These are phyloP conservation scores for Malania oleifera DNA, from an alignment of 164 flowering plant species.

Conservation along the genomic window DNA sequence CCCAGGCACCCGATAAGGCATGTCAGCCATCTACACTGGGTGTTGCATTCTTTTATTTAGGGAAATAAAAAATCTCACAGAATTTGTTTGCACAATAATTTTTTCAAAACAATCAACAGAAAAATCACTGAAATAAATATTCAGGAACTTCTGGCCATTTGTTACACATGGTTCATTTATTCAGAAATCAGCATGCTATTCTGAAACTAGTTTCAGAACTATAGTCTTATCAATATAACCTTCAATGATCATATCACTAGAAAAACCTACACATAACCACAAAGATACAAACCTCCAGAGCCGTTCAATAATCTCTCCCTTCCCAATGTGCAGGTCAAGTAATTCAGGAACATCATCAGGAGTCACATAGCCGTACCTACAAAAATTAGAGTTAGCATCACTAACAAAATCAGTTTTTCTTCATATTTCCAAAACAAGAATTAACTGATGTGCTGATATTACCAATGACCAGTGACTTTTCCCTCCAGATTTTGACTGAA, in stretches of 20 bases:
- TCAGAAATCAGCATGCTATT: too few species aligned
- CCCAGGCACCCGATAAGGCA: too few species aligned
- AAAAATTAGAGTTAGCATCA: conserved; percentile 6
- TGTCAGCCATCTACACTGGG: too few species aligned
- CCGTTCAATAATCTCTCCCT: conserved; percentile 59
- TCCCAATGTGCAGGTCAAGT: conserved; percentile 75
- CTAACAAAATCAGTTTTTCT: neutral
- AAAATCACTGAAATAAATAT: too few species aligned
- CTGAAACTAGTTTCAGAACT: too few species aligned
- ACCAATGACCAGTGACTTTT: conserved; percentile 77
- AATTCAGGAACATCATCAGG: conserved; percentile 76
- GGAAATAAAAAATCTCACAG: too few species aligned
- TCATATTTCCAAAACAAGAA: neutral
- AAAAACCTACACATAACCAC: conserved; percentile 4
- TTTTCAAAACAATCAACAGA: too few species aligned
- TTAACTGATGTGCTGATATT: conserved; percentile 10
- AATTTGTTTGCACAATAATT: too few species aligned
- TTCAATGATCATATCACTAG: neutral
- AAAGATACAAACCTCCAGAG: conserved; percentile 53
- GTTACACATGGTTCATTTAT: too few species aligned
- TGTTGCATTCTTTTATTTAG: too few species aligned
- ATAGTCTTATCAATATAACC: neutral
- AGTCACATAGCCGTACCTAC: conserved; percentile 93
- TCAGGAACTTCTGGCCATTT: too few species aligned
- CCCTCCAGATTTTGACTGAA: conserved; percentile 58